Conservation (phyloP, 495 filamentous ascomycete species). For the Terfezia claveryi region DNA sequence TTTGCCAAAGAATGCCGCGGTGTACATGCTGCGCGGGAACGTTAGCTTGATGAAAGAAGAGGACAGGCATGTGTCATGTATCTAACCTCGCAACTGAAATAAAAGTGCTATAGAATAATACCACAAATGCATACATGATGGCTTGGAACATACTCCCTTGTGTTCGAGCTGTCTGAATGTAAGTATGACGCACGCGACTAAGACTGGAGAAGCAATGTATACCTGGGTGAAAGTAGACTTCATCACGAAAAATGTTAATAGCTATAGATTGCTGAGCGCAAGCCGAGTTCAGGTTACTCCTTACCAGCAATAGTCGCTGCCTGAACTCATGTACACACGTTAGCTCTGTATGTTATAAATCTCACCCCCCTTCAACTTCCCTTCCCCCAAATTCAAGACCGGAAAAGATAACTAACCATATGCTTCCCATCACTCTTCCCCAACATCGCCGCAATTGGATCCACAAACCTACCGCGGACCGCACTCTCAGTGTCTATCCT, state of each 20-base stretch:
- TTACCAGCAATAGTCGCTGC: constrained; percentile 17
- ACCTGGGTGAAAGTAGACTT: constrained; percentile 85
- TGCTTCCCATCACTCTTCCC: constrained; percentile 89
- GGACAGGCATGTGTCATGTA: neutral
- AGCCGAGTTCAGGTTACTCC: neutral
- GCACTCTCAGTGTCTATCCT: neutral
- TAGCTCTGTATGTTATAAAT: too few relatives aligned
- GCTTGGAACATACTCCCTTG: constrained; percentile 84
- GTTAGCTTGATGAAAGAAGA: too few relatives aligned
- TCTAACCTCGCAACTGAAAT: constrained; percentile 35
- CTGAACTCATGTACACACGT: neutral
- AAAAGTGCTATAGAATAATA: constrained; percentile 62
- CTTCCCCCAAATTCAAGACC: neutral
- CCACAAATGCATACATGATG: constrained; percentile 55
- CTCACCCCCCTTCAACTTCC: too few relatives aligned
- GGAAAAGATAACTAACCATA: constrained; percentile 61
- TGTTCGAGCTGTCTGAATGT: constrained; percentile 34
- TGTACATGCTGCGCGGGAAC: constrained; percentile 48
- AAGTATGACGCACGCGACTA: neutral
- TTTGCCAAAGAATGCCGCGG: constrained; percentile 51
- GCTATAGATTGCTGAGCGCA: too few relatives aligned
- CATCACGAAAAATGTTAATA: constrained; percentile 12
- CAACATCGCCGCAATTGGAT: constrained; percentile 44
- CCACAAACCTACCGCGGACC: constrained; percentile 8
- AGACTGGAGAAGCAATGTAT: neutral